These are phyloP conservation scores for Solanum boliviense DNA, from an alignment of 257 asterid species.

Conservation along the genomic window DNA sequence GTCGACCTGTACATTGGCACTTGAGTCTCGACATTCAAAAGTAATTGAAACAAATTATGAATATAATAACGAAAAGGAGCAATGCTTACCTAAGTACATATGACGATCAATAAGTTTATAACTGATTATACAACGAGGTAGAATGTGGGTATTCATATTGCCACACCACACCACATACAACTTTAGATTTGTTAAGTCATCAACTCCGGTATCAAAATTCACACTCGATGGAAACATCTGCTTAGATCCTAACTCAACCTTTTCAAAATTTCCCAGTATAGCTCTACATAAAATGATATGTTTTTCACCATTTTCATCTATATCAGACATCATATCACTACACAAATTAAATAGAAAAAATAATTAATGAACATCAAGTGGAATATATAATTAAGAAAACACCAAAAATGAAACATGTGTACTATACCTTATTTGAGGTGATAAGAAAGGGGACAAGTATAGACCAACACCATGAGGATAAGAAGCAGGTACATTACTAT, in stretches of 20 bases:
- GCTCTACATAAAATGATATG: constrained; percentile 52
- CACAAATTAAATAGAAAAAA: neutral
- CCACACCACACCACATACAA: constrained; percentile 57
- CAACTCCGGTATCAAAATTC: constrained; percentile 73
- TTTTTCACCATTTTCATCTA: constrained; percentile 56
- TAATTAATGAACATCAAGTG: neutral
- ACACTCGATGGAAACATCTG: constrained; percentile 40
- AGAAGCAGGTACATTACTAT: constrained; percentile 7
- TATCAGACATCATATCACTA: constrained; percentile 43
- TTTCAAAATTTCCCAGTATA: constrained; percentile 49
- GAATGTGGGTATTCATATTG: constrained; percentile 49
- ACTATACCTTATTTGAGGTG: constrained; percentile 38
- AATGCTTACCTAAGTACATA: constrained; percentile 19
- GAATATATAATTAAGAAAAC: neutral
- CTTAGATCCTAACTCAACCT: constrained; percentile 42
- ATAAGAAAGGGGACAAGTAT: constrained; percentile 30
- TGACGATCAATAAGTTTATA: constrained; percentile 21
- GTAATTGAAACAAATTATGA: neutral
- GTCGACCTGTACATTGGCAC: constrained; percentile 14
- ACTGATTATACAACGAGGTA: constrained; percentile 60
- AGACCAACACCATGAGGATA: constrained; percentile 39
- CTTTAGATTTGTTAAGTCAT: constrained; percentile 36
- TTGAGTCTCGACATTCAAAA: neutral
- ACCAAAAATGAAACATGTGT: neutral
- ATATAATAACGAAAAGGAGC: neutral